Conservation (phyloP, 108 stramenopile species). For the Nannochloropsis oceanica region DNA sequence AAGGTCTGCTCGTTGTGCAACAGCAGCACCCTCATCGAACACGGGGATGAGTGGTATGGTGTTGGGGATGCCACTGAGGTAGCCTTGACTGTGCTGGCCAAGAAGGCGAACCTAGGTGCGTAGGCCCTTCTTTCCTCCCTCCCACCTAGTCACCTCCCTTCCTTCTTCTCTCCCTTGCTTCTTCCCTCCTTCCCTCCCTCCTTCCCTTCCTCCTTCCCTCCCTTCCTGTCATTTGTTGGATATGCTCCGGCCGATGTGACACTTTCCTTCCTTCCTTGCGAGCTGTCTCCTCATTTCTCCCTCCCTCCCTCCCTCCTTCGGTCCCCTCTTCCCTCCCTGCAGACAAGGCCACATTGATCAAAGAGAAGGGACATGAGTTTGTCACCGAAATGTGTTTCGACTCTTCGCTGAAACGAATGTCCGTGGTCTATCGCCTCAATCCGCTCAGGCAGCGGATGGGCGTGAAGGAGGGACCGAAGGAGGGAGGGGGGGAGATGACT, state of each 20-base stretch:
- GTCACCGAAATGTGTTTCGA: neutral
- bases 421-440: neutral
- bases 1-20: neutral
- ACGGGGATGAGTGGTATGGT: neutral
- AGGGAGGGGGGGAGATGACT: neutral
- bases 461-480: neutral
- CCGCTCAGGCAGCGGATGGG: neutral
- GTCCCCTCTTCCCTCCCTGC: neutral
- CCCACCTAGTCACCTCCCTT: too few species aligned
- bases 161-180: neutral
- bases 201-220: neutral
- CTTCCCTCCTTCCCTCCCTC: neutral
- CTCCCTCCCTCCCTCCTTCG: neutral
- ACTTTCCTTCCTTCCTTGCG: neutral
- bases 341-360: neutral
- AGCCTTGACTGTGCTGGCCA: neutral
- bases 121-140: neutral
- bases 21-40: neutral
- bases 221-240: neutral
- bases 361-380: neutral
- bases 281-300: neutral
- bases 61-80: neutral
- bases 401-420: neutral
- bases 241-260: too few species aligned
- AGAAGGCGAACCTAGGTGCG: neutral